phyloP scores from a whole-genome alignment of 2,329 filamentous ascomycete species.

The Calonectria ilicicola region DNA sequence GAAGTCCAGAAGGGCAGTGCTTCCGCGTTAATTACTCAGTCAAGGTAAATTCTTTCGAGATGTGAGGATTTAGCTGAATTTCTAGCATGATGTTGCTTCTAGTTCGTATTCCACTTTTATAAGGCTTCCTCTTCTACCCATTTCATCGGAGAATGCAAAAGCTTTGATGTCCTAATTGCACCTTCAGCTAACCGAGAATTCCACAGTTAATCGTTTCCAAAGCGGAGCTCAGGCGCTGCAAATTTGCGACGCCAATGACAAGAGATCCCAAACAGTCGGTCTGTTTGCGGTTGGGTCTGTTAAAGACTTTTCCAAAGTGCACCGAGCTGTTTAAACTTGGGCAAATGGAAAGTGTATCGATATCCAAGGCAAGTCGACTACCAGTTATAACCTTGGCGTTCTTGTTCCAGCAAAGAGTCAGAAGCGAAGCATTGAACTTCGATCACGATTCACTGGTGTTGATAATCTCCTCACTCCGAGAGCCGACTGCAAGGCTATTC shows the following conservation, averaged over 20 bases:
- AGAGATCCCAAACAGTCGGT: slow-evolving; percentile 33
- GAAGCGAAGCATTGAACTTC: slow-evolving; percentile 29
- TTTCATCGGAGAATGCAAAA: background rate
- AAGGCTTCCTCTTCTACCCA: background rate
- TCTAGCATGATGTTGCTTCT: background rate
- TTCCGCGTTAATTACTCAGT: slow-evolving; percentile 26
- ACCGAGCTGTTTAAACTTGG: slow-evolving; percentile 35
- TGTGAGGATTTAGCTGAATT: background rate
- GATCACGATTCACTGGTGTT: slow-evolving; percentile 30
- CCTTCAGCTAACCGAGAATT: background rate
- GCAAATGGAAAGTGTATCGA: slow-evolving; percentile 34
- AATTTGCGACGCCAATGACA: slow-evolving; percentile 32
- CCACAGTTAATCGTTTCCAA: slow-evolving; percentile 23
- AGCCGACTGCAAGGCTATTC: slow-evolving; percentile 37
- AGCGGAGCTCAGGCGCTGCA: slow-evolving; percentile 36
- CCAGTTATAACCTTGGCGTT: slow-evolving; percentile 30
- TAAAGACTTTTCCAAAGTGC: slow-evolving; percentile 23
- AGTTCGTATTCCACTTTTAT: slow-evolving; percentile 20
- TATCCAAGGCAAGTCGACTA: slow-evolving; percentile 16
- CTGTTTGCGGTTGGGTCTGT: slow-evolving; percentile 35
- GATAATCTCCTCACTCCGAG: slow-evolving; percentile 31
- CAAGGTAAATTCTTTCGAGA: slow-evolving; percentile 15
- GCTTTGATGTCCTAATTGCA: too few species aligned
- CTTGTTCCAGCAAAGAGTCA: slow-evolving; percentile 28
- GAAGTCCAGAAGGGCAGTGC: slow-evolving; percentile 40